Conservation (phyloP, 192 early-diverging fungal species). For the Radiomyces spectabilis region DNA sequence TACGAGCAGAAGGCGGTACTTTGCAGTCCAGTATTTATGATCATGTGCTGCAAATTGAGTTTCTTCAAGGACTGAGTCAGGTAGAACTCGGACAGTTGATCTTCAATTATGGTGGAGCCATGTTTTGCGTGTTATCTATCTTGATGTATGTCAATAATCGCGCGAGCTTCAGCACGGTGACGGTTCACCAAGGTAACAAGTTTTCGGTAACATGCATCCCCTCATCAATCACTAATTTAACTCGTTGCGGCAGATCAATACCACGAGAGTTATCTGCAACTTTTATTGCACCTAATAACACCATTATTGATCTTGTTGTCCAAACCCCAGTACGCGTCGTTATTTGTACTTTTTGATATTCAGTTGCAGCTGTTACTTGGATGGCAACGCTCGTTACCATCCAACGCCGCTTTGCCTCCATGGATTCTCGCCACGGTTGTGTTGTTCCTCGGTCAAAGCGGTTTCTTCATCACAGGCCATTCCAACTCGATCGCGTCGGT, state of each 20-base stretch:
- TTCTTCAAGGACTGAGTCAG: conserved; percentile 7
- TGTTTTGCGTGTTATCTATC: conserved; percentile 13
- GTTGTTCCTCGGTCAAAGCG: conserved; percentile 39
- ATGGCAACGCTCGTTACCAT: conserved; percentile 5
- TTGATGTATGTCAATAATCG: conserved; percentile 18
- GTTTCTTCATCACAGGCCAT: conserved; percentile 67
- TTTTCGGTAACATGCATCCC: no score
- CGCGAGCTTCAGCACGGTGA: neutral
- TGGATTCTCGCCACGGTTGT: conserved; percentile 10
- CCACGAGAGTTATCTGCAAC: neutral
- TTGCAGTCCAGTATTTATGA: conserved; percentile 7
- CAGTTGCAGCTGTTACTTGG: conserved; percentile 29
- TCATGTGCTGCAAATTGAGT: neutral
- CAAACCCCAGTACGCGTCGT: conserved; percentile 50
- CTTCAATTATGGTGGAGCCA: conserved; percentile 22
- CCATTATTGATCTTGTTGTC: conserved; percentile 58
- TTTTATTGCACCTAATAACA: conserved; percentile 37
- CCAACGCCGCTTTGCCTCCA: neutral
- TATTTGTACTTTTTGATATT: conserved; percentile 47
- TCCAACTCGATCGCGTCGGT: conserved; percentile 73
- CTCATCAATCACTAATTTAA: neutral
- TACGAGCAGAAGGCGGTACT: conserved; percentile 5
- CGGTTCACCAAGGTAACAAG: neutral
- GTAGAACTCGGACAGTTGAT: conserved; percentile 21
- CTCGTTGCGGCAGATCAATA: neutral